phyloP scores from a whole-genome alignment of 2,329 filamentous ascomycete genomes.

The Calonectria montana region DNA sequence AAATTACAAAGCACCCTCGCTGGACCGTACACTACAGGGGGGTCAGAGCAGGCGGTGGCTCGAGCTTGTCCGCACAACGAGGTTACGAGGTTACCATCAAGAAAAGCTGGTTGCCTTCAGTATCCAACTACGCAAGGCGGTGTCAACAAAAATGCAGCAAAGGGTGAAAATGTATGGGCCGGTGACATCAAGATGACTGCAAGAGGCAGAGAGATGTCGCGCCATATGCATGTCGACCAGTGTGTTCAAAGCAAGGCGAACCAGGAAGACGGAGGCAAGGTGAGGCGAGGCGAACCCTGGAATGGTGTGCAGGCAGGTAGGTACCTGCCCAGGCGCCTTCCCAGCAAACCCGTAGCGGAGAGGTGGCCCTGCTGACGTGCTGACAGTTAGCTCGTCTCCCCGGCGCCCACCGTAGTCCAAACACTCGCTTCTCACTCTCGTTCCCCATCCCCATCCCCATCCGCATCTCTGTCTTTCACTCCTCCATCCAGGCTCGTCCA shows the following conservation, averaged over 20 bases:
- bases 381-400: constrained; percentile 36
- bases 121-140: background rate
- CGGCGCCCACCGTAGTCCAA: constrained; percentile 21
- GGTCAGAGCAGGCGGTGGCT: background rate
- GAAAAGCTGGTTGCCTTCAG: background rate
- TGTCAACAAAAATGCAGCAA: background rate
- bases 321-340: background rate
- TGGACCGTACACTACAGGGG: background rate
- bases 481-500: constrained; percentile 9
- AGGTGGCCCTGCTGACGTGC: constrained; percentile 36
- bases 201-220: background rate
- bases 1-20: background rate
- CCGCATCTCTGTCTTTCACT: constrained; percentile 23
- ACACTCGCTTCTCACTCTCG: constrained; percentile 1
- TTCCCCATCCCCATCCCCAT: constrained; percentile 26
- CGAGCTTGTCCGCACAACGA: background rate
- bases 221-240: background rate
- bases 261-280: background rate
- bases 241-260: background rate
- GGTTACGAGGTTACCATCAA: background rate
- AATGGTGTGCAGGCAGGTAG: constrained; percentile 13
- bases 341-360: background rate
- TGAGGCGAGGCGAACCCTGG: background rate
- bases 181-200: background rate
- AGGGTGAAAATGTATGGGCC: background rate